These are phyloP conservation scores for Trichoderma guizhouense DNA, from an alignment of 2,329 filamentous ascomycete species.

Conservation along the genomic window DNA sequence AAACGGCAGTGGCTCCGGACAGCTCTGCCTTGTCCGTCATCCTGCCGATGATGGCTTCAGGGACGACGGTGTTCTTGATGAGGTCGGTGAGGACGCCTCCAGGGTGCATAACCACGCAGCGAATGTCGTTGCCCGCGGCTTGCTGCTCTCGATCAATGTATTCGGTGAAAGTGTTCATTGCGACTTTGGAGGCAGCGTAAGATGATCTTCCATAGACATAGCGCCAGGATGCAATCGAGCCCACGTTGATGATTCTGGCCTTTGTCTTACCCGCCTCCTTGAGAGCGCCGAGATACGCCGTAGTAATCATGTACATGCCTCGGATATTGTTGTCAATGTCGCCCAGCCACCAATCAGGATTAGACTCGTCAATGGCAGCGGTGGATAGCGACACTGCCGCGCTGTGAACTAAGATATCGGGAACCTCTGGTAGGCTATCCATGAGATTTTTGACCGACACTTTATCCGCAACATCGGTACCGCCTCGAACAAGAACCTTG, in stretches of 20 bases:
- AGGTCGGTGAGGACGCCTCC: background rate
- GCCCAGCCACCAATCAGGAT: background rate
- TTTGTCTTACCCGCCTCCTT: background rate
- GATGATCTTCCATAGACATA: background rate
- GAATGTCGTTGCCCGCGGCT: background rate
- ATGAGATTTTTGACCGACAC: background rate
- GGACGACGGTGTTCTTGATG: background rate
- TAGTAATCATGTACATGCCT: background rate
- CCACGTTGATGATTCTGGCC: slow-evolving; percentile 4
- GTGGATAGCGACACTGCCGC: slow-evolving; percentile 5
- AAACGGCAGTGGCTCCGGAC: background rate
- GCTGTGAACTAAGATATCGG: background rate
- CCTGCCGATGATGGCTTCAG: background rate
- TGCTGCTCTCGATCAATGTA: slow-evolving; percentile 1
- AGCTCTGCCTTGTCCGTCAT: background rate
- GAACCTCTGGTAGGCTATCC: background rate
- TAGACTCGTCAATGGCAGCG: background rate
- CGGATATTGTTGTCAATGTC: slow-evolving; percentile 2
- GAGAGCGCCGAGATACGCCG: background rate
- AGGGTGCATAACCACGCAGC: background rate
- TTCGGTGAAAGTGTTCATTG: background rate
- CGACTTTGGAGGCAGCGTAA: background rate
- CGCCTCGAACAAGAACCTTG: background rate
- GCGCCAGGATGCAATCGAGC: background rate
- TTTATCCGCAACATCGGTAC: background rate